A percentile compares a stretch with the other conserved stretches of the same genome.
These are phyloP conservation scores for Cydonia oblonga DNA, from an alignment of 331 rosid genomes.

Conservation along the genomic window DNA sequence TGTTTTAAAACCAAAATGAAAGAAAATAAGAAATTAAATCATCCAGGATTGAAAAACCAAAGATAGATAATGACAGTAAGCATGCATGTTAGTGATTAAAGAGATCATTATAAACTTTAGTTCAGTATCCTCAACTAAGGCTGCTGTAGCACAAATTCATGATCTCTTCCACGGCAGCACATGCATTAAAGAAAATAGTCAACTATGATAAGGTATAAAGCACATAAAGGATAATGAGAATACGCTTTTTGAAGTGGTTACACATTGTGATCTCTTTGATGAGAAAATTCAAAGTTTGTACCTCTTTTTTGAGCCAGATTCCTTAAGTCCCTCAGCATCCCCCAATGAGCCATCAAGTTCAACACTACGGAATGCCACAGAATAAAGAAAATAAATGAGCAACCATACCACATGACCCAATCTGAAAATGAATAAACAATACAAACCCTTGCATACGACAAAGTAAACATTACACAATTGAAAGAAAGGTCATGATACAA, in stretches of 20 bases:
- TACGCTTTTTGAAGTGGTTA: neutral
- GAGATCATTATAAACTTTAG: neutral
- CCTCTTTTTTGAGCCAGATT: slow-evolving; percentile 81
- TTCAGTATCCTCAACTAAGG: neutral
- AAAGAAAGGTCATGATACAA: neutral
- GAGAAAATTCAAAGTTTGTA: neutral
- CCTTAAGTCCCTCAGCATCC: slow-evolving; percentile 55
- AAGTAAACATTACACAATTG: neutral
- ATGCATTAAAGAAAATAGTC: neutral
- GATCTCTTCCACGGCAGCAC: neutral
- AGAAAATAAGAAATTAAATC: neutral
- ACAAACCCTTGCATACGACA: neutral
- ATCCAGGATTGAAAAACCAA: neutral
- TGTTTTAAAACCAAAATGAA: neutral
- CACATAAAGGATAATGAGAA: neutral
- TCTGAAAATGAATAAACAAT: neutral
- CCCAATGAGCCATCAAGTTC: slow-evolving; percentile 67
- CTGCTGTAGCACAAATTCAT: neutral
- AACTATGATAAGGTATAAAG: neutral
- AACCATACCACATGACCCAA: neutral
- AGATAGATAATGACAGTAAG: neutral
- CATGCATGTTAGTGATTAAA: neutral
- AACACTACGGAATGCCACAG: slow-evolving; percentile 28
- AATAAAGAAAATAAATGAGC: slow-evolving; percentile 15
- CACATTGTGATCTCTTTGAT: neutral